These are phyloP conservation scores for Dothideomycetes sp. DNA, from an alignment of 2,329 filamentous ascomycete species.

Conservation along the genomic window DNA sequence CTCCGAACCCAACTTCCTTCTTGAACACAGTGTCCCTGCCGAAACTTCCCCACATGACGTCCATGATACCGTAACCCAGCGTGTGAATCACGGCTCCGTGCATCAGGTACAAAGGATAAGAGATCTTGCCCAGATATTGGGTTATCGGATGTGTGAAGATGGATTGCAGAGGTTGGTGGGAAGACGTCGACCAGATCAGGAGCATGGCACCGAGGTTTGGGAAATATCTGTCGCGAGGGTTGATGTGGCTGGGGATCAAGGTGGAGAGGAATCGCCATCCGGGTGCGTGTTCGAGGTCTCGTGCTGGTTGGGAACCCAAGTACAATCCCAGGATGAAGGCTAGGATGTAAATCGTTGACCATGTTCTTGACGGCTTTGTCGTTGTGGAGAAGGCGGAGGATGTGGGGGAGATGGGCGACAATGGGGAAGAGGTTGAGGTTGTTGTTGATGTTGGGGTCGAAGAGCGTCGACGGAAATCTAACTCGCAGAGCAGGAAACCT, in stretches of 20 bases:
- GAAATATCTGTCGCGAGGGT: constrained; percentile 6
- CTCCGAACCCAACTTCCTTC: constrained; percentile 47
- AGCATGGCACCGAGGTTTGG: neutral
- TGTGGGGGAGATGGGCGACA: no score
- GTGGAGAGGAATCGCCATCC: neutral
- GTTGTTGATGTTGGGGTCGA: no score
- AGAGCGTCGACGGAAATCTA: constrained; percentile 33
- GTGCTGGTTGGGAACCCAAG: constrained; percentile 1
- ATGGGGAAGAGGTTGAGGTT: neutral
- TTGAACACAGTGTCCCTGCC: constrained; percentile 30
- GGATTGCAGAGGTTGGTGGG: constrained; percentile 37
- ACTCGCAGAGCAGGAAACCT: constrained; percentile 47
- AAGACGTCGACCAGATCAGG: constrained; percentile 24
- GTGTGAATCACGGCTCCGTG: constrained; percentile 48
- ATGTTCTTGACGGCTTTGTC: neutral
- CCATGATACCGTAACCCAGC: constrained; percentile 34
- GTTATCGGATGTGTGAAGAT: constrained; percentile 42
- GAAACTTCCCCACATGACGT: constrained; percentile 31
- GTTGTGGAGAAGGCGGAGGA: no score
- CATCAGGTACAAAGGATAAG: constrained; percentile 51
- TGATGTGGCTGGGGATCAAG: neutral
- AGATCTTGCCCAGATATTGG: constrained; percentile 51
- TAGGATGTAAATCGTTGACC: neutral
- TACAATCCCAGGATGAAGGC: constrained; percentile 4
- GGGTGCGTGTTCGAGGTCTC: neutral